phyloP scores from a whole-genome alignment of 2,329 filamentous ascomycete species.

The Penicillium verrucosum region DNA sequence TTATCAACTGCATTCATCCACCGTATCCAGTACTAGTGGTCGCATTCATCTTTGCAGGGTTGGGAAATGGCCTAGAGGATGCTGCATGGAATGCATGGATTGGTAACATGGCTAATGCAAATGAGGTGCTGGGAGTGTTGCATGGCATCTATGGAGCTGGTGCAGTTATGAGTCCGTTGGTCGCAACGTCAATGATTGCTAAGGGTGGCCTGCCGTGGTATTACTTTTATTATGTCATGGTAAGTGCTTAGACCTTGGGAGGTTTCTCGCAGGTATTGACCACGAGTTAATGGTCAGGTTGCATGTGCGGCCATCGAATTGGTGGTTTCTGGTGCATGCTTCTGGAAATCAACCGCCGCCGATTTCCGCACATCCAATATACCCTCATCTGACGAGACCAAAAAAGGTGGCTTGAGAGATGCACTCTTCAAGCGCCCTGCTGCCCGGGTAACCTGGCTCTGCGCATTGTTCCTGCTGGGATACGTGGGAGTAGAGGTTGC shows the following conservation, averaged over 20 bases:
- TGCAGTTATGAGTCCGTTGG: slow-evolving; percentile 64
- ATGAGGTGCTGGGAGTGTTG: slow-evolving; percentile 69
- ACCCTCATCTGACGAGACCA: slow-evolving; percentile 6
- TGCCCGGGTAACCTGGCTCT: slow-evolving; percentile 28
- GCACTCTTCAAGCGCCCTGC: slow-evolving; percentile 22
- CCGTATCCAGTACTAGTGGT: slow-evolving; percentile 43
- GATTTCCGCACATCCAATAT: slow-evolving; percentile 15
- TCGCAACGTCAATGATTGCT: slow-evolving; percentile 71
- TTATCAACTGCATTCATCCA: slow-evolving; percentile 38
- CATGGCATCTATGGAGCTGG: slow-evolving; percentile 73
- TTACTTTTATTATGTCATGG: slow-evolving; percentile 73
- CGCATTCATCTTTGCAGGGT: slow-evolving; percentile 41
- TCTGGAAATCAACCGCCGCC: slow-evolving; percentile 24
- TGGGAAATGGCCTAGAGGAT: slow-evolving; percentile 46
- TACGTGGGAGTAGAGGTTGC: slow-evolving; percentile 74
- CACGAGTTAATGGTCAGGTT: slow-evolving; percentile 15
- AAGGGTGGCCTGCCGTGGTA: slow-evolving; percentile 64
- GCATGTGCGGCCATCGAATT: slow-evolving; percentile 29
- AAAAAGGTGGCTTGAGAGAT: slow-evolving; percentile 20
- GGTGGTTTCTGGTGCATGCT: slow-evolving; percentile 17
- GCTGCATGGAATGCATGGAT: slow-evolving; percentile 61
- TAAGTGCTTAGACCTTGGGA: slow-evolving; percentile 33
- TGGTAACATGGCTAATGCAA: slow-evolving; percentile 70
- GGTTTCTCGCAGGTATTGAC: not conserved
- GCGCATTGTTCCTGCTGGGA: slow-evolving; percentile 66